Percentiles rank a stretch among this genome's conserved stretches.
phyloP scores from a whole-genome alignment of 2,329 filamentous ascomycete genomes.

The Cercospora sp. region DNA sequence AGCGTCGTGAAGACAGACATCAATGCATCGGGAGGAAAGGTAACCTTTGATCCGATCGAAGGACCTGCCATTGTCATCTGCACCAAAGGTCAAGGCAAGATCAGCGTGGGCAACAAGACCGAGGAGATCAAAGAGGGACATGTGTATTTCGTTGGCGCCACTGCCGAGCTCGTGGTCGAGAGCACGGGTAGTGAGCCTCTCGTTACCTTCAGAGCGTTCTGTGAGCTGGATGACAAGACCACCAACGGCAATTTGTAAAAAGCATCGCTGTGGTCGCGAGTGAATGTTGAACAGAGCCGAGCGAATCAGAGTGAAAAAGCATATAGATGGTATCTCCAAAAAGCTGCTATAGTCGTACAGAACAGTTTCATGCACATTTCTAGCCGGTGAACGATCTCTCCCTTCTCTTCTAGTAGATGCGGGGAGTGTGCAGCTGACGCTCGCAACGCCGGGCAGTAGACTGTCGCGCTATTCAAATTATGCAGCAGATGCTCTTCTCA shows the following conservation, averaged over 20 bases:
- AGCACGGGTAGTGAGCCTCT: conserved; percentile 68
- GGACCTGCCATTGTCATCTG: conserved; percentile 94
- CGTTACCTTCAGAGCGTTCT: conserved; percentile 74
- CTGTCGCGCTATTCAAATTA: background rate
- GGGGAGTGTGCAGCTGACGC: background rate
- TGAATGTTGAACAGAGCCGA: background rate
- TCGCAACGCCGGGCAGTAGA: background rate
- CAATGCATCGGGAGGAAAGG: conserved; percentile 70
- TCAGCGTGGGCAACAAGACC: conserved; percentile 79
- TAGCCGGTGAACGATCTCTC: background rate
- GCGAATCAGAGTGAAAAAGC: background rate
- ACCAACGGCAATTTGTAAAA: conserved; percentile 24
- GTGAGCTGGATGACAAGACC: conserved; percentile 27
- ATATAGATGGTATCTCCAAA: conserved; percentile 9
- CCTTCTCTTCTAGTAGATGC: background rate
- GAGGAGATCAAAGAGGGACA: conserved; percentile 61
- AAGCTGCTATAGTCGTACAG: background rate
- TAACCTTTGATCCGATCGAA: conserved; percentile 80
- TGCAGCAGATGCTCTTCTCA: conserved; percentile 3
- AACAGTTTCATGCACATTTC: background rate
- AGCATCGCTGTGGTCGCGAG: background rate
- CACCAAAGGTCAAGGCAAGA: conserved; percentile 77
- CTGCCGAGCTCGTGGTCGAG: conserved; percentile 79
- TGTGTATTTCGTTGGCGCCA: conserved; percentile 72
- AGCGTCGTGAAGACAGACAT: conserved; percentile 80